Conservation (phyloP, 2,329 filamentous ascomycete genomes). For the Cercospora sp. region DNA sequence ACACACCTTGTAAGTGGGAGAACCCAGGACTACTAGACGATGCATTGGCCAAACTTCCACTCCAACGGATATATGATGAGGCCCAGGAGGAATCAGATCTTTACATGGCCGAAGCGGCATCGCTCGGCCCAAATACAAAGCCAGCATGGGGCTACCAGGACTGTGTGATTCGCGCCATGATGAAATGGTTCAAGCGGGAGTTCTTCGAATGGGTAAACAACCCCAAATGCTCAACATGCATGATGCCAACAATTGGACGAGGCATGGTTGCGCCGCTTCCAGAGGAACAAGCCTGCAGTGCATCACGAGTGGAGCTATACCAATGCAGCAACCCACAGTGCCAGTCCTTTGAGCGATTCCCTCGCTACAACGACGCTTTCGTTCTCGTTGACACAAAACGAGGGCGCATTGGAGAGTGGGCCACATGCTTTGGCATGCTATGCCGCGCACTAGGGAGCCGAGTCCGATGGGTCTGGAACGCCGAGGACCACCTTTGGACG, state of each 20-base stretch:
- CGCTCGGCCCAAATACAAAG: conserved; percentile 72
- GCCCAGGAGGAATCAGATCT: conserved; percentile 93
- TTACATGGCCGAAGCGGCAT: conserved; percentile 81
- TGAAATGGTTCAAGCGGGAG: conserved; percentile 93
- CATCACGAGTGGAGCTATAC: conserved; percentile 85
- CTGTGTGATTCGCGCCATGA: conserved; percentile 83
- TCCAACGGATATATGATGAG: conserved; percentile 89
- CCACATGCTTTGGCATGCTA: conserved; percentile 98
- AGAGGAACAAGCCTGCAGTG: conserved; percentile 86
- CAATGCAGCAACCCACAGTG: conserved; percentile 77
- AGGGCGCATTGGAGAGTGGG: conserved; percentile 92
- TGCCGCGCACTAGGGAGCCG: conserved; percentile 88
- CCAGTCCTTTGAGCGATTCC: conserved; percentile 80
- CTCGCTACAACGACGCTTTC: conserved; percentile 94
- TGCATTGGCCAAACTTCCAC: conserved; percentile 78
- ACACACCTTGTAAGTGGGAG: conserved; percentile 90
- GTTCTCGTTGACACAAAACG: conserved; percentile 80
- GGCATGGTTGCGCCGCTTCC: conserved; percentile 82
- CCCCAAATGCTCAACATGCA: conserved; percentile 78
- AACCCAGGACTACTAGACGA: conserved; percentile 94
- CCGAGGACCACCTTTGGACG: conserved; percentile 96
- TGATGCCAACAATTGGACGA: conserved; percentile 76
- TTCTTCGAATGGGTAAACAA: conserved; percentile 99
- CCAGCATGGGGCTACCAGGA: conserved; percentile 97
- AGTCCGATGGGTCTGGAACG: conserved; percentile 97